phyloP scores from a whole-genome alignment of 495 filamentous ascomycete genomes.

The Pyrenula aspistea region DNA sequence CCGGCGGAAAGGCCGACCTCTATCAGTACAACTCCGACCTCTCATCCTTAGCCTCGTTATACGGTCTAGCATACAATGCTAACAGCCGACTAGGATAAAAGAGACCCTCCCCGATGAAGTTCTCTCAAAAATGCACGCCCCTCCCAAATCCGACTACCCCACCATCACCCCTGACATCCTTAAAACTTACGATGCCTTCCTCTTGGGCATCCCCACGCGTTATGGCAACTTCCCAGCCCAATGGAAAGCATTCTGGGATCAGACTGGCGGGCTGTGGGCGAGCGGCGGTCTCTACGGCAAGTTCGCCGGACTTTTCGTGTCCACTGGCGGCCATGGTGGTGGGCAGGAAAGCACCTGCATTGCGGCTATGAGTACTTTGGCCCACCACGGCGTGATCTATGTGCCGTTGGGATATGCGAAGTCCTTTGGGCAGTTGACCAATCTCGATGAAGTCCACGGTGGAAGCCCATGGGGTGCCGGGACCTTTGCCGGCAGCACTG shows the following conservation, averaged over 20 bases:
- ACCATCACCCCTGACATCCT: slow-evolving; percentile 54
- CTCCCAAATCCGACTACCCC: slow-evolving; percentile 60
- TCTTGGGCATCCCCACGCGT: slow-evolving; percentile 94
- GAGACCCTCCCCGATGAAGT: slow-evolving; percentile 83
- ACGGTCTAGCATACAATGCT: slow-evolving; percentile 6
- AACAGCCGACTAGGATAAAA: slow-evolving; percentile 39
- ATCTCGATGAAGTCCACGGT: slow-evolving; percentile 68
- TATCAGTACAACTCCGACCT: slow-evolving; percentile 51
- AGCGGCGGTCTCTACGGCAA: slow-evolving; percentile 75
- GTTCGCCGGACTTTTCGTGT: slow-evolving; percentile 85
- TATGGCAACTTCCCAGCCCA: slow-evolving; percentile 98
- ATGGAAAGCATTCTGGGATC: slow-evolving; percentile 88
- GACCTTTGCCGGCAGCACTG: slow-evolving; percentile 70
- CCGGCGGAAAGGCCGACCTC: slow-evolving; percentile 66
- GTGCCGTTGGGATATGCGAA: slow-evolving; percentile 89
- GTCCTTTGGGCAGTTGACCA: slow-evolving; percentile 52
- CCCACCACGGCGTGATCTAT: slow-evolving; percentile 92
- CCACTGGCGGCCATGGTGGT: slow-evolving; percentile 69
- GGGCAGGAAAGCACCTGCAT: slow-evolving; percentile 87
- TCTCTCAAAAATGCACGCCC: slow-evolving; percentile 79
- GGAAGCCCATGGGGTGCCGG: slow-evolving; percentile 90
- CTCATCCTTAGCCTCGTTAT: neutral
- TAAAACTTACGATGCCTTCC: slow-evolving; percentile 76
- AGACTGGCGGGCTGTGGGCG: slow-evolving; percentile 61
- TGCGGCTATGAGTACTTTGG: slow-evolving; percentile 71